A percentile compares a stretch with the other conserved stretches of the same genome.
These are phyloP conservation scores for Samsoniella hepiali DNA, from an alignment of 2,329 filamentous ascomycete genomes.

Conservation along the genomic window DNA sequence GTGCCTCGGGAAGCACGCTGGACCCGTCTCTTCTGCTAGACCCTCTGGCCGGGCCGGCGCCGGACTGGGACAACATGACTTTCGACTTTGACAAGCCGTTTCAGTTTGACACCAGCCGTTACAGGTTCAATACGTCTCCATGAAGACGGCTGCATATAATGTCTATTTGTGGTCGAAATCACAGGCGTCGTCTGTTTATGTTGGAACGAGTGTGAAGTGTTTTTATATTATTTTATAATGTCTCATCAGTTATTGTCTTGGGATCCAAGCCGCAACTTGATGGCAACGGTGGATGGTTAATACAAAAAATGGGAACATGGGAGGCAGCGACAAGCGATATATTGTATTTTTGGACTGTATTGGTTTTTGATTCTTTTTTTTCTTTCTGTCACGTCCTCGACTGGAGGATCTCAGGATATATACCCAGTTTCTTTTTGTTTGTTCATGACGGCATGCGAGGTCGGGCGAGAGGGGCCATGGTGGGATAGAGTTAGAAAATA, in stretches of 20 bases:
- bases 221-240: conserved; percentile 9
- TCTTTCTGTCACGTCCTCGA: background rate
- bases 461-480: background rate
- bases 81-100: conserved; percentile 53
- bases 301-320: conserved; percentile 11
- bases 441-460: conserved; percentile 1
- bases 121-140: conserved; percentile 30
- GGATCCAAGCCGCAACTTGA: background rate
- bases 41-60: conserved; percentile 23
- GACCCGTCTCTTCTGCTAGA: conserved; percentile 32
- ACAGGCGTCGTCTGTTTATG: background rate
- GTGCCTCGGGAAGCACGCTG: conserved; percentile 20
- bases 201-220: no score
- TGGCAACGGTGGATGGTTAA: conserved; percentile 11
- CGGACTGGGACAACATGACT: conserved; percentile 50
- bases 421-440: conserved; percentile 16
- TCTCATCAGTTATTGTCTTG: conserved; percentile 13
- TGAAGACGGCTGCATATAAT: background rate
- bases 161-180: background rate
- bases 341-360: conserved; percentile 15
- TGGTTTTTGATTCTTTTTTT: conserved; percentile 14
- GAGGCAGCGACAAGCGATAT: conserved; percentile 13
- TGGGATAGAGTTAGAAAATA: conserved; percentile 5
- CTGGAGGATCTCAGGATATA: conserved; percentile 22
- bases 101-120: conserved; percentile 44